phyloP scores from a whole-genome alignment of 106 monocot genomes.

The Phalaenopsis equestris region DNA sequence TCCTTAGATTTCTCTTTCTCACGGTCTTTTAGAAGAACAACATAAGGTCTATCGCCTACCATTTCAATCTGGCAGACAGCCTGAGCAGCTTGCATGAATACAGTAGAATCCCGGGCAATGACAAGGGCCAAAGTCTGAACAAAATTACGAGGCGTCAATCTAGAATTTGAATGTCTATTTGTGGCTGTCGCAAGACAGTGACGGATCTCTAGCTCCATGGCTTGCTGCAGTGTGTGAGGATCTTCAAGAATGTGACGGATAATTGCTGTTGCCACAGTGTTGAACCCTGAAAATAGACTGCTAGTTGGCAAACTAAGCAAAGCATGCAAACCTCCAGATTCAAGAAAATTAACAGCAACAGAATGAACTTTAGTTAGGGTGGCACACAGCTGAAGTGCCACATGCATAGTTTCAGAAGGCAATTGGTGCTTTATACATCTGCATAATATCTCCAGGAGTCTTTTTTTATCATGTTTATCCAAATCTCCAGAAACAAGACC shows the following conservation, averaged over 20 bases:
- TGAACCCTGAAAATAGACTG: slow-evolving; percentile 92
- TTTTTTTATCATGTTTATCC: slow-evolving; percentile 61
- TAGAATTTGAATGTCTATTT: slow-evolving; percentile 72
- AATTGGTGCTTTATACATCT: slow-evolving; percentile 70
- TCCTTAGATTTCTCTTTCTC: slow-evolving; percentile 88
- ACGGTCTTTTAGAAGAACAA: slow-evolving; percentile 82
- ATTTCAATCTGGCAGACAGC: slow-evolving; percentile 92
- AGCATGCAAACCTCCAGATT: slow-evolving; percentile 71
- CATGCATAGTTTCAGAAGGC: slow-evolving; percentile 93
- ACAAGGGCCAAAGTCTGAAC: slow-evolving; percentile 80
- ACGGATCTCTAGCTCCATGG: slow-evolving; percentile 96
- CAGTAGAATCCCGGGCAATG: slow-evolving; percentile 68
- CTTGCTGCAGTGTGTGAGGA: slow-evolving; percentile 92
- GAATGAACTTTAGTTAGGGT: slow-evolving; percentile 89
- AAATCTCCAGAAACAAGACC: slow-evolving; percentile 24
- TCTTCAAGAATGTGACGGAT: slow-evolving; percentile 98
- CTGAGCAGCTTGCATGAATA: slow-evolving; percentile 87
- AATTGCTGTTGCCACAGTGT: slow-evolving; percentile 70
- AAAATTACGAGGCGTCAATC: slow-evolving; percentile 77
- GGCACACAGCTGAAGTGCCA: slow-evolving; percentile 86
- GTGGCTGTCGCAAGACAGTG: slow-evolving; percentile 69
- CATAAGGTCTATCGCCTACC: slow-evolving; percentile 81
- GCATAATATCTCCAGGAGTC: slow-evolving; percentile 78
- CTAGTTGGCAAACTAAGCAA: slow-evolving; percentile 69
- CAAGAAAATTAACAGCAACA: slow-evolving; percentile 76